phyloP scores from a whole-genome alignment of 2,329 filamentous ascomycete species.

The Colletotrichum gigasporum region DNA sequence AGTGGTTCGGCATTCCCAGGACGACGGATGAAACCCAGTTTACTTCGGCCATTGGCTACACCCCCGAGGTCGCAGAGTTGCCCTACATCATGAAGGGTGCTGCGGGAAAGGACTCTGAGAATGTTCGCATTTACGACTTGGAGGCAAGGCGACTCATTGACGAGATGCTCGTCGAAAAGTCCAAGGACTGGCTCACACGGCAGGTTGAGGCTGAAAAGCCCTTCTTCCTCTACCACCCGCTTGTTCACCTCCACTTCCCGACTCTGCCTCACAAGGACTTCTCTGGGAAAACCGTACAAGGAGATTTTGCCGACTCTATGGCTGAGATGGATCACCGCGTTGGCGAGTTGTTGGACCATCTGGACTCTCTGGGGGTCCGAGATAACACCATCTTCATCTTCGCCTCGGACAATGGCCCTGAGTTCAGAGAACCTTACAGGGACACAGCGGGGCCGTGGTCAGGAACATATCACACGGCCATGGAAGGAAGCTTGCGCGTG shows the following conservation, averaged over 20 bases:
- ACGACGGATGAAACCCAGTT: constrained; percentile 48
- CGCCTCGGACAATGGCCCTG: constrained; percentile 46
- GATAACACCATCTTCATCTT: constrained; percentile 46
- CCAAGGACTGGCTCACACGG: constrained; percentile 42
- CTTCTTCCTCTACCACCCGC: constrained; percentile 45
- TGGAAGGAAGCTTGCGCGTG: constrained; percentile 46
- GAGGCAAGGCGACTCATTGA: constrained; percentile 42
- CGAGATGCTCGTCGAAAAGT: constrained; percentile 42
- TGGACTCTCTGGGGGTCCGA: constrained; percentile 39
- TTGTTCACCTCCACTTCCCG: constrained; percentile 45
- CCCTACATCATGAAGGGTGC: constrained; percentile 45
- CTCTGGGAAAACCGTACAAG: constrained; percentile 38
- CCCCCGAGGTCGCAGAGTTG: constrained; percentile 42
- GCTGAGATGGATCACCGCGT: constrained; percentile 45
- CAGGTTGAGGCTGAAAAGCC: constrained; percentile 36
- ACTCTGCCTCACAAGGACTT: constrained; percentile 43
- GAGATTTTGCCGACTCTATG: constrained; percentile 45
- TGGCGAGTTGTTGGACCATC: constrained; percentile 42
- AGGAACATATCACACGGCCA: constrained; percentile 46
- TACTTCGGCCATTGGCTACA: constrained; percentile 42
- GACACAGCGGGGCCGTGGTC: constrained; percentile 46
- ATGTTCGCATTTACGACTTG: constrained; percentile 44
- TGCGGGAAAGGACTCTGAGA: constrained; percentile 38
- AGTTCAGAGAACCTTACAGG: constrained; percentile 42
- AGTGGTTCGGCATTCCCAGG: constrained; percentile 48